Conservation (phyloP, 192 early-diverging fungal genomes). For the Coemansia sp. region DNA sequence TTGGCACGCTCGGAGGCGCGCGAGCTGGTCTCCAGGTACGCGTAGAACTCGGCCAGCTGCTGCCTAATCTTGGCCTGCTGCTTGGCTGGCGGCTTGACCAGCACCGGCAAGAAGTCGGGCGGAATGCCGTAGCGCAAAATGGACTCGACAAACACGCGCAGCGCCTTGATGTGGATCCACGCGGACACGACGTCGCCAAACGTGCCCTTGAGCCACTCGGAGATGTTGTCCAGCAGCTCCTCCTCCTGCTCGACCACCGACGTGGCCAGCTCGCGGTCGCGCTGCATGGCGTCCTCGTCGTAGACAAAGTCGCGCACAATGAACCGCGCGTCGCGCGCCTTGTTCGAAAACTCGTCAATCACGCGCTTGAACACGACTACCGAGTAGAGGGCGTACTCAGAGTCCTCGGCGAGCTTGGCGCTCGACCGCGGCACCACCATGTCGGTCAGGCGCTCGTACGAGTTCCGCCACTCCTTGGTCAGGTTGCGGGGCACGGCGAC, state of each 20-base stretch:
- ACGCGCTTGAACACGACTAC: conserved; percentile 90
- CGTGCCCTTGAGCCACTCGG: conserved; percentile 86
- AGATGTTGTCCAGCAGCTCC: conserved; percentile 67
- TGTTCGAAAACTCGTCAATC: conserved; percentile 84
- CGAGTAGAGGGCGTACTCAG: conserved; percentile 89
- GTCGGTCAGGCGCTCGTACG: conserved; percentile 85
- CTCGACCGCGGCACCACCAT: conserved; percentile 97
- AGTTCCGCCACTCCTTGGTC: conserved; percentile 77
- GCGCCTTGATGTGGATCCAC: conserved; percentile 92
- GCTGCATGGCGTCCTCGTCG: conserved; percentile 70
- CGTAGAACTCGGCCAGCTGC: conserved; percentile 72
- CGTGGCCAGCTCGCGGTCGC: conserved; percentile 65
- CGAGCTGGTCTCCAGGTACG: conserved; percentile 73
- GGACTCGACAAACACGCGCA: conserved; percentile 95
- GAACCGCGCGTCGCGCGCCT: conserved; percentile 87
- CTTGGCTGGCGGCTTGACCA: conserved; percentile 75
- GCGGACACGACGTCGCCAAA: conserved; percentile 90
- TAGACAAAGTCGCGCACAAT: conserved; percentile 95
- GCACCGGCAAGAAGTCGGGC: conserved; percentile 80
- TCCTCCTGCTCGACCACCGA: conserved; percentile 74
- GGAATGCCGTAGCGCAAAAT: conserved; percentile 96
- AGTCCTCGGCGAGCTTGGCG: conserved; percentile 85
- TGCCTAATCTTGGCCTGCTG: conserved; percentile 78
- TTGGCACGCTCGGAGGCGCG: conserved; percentile 32
- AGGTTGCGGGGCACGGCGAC: conserved; percentile 89